Conservation (phyloP, 306 rosid species). For the Astragalus membranaceus region DNA sequence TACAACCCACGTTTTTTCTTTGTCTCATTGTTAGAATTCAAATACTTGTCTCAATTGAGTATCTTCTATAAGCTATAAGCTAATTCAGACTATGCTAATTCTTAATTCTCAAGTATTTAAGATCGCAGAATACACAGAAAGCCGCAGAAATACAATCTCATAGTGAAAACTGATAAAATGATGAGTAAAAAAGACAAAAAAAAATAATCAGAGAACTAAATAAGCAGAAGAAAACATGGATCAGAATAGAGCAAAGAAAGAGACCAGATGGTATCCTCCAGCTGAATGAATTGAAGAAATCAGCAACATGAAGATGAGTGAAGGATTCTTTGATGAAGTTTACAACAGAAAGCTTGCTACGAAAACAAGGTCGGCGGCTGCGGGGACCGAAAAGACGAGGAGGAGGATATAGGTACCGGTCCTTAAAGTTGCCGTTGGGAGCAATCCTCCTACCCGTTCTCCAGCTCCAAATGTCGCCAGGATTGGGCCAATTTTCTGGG, state of each 20-base stretch:
- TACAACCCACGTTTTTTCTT: no score
- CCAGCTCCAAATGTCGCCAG: slow-evolving; percentile 75
- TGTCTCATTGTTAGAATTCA: not conserved
- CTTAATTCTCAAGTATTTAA: not conserved
- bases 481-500: slow-evolving; percentile 64
- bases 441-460: slow-evolving; percentile 53
- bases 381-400: slow-evolving; percentile 5
- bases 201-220: not conserved
- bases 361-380: slow-evolving; percentile 21
- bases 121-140: not conserved
- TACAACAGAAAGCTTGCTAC: slow-evolving; percentile 61
- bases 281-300: slow-evolving; percentile 54
- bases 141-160: not conserved
- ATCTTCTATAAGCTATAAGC: not conserved
- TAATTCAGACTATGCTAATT: not conserved
- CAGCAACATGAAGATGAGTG: slow-evolving; percentile 32
- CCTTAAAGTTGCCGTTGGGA: slow-evolving; percentile 42
- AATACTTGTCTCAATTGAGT: not conserved
- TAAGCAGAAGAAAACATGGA: not conserved
- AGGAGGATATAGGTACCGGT: slow-evolving; percentile 69
- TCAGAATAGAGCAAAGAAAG: not conserved
- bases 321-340: slow-evolving; percentile 36
- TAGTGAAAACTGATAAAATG: not conserved
- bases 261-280: slow-evolving; percentile 53
- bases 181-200: no score